Base-by-base conservation (phyloP, 495 filamentous ascomycete species). In the Neurospora africana region DNA sequence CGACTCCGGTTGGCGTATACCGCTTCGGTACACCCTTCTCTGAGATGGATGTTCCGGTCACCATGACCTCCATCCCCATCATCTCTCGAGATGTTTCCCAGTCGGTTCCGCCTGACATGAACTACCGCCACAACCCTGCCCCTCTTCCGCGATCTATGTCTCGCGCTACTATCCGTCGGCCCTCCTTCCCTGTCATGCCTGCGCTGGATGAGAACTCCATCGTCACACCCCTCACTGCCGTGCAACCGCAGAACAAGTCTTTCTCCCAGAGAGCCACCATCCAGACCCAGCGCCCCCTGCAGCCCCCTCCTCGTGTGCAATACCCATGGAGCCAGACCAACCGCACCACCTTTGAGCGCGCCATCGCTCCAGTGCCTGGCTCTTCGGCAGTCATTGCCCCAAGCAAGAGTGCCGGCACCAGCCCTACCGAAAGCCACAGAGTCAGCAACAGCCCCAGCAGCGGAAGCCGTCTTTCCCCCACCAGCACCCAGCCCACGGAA, bases 71-170 rank as follows among this genome's bases (percentile, higher is more conserved):
- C 0, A 72, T 89, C 4, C 91, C 89, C 0, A 91, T 91, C 3
- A 83, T 95, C 61, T 85, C 88, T 7, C 89, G 95, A 3, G 88
- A 92, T 69, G 81, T 81, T 11, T 94, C 93, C 5, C 92, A 97
- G 76, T 97, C 94, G 2, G 95, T 97, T 0, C 95, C 95, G 27
- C 95, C 95, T 6, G 89, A 97, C 80, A 97, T 98, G 93, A 85
- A 85, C 76, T 93, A 88, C 83, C 87, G 90, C 69, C 78, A 81
- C 37, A 80, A 78, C 36, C 78, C 79, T 19, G 76, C 72, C 19
- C 78, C 79, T 67, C 70, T 76, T 67, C 69, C 77, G 30, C 86
- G 86, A 21, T 89, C 83, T 75, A 86, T 78, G 79, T 90, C 81
- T 67, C 84, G 81, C 79, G 85, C 79, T 72, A 89, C 89, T 21